Evolutionary conservation across 2,329 filamentous ascomycete species (phyloP), one percentile per base, ranked within the genome.

Genomic region (Pseudodiploospora longispora): DNA sequence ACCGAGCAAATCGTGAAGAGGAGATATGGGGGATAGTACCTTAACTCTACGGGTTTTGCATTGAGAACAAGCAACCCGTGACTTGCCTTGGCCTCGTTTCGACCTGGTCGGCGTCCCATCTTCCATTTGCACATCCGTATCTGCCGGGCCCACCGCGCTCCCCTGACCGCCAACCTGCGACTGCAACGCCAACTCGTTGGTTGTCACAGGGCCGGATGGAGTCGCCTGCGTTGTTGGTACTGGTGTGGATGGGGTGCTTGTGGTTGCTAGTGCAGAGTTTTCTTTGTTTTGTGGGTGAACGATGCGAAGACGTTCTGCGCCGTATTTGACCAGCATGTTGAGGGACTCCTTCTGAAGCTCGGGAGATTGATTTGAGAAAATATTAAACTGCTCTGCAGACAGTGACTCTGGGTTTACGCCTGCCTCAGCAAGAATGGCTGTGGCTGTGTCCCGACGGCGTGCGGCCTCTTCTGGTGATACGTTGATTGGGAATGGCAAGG

Each of bases 281-380:
- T 62, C 59, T 38, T 54, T 58, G 33, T 69, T 67, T 6, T 59
- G 61, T 3, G 76, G 75, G 42, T 78, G 75, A 5, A 81, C 72
- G 40, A 81, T 79, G 8, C 73, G 67, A 27, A 81, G 59, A 10
- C 71, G 64, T 54, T 79, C 75, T 6, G 77, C 76, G 19, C 77
- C 77, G 44, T 79, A 79, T 52, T 69, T 71, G 1, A 70, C 66
- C 8, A 80, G 64, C 75, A 81, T 76, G 1, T 64, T 67, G 10
- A 81, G 59, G 1, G 77, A 80, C 42, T 75, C 68, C 42, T 64
- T 61, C 50, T 80, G 77, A 5, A 80, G 58, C 3, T 71, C 66
- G 0, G 76, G 75, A 1, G 75, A 70, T 57, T 81, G 77, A 43
- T 81, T 80, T 6, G 76, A 66, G 50, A 81, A 78, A 10, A 79